phyloP scores from a whole-genome alignment of 257 asterid species.

The Fraxinus anomala region DNA sequence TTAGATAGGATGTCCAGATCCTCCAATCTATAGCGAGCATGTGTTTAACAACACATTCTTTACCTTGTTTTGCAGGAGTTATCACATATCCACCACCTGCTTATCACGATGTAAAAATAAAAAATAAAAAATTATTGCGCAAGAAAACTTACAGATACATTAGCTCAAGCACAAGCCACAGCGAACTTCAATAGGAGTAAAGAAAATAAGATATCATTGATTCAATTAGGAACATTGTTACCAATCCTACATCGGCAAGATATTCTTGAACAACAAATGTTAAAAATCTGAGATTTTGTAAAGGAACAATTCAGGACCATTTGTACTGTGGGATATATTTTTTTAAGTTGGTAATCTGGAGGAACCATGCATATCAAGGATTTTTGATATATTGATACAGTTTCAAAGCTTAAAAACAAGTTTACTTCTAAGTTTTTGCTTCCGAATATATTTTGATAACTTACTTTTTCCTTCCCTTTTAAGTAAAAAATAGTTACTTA shows the following conservation, averaged over 20 bases:
- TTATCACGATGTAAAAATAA: constrained; percentile 12
- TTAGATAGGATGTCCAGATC: constrained; percentile 68
- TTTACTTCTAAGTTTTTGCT: too few relatives aligned
- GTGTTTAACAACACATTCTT: constrained; percentile 64
- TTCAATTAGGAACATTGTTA: neutral
- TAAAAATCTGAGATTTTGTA: neutral
- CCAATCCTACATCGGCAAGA: neutral
- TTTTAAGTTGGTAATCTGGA: neutral
- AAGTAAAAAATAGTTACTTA: too few relatives aligned
- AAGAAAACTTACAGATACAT: neutral
- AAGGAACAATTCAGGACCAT: neutral
- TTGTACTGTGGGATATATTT: neutral
- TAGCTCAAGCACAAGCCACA: neutral
- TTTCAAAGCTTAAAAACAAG: too few relatives aligned
- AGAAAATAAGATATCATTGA: neutral
- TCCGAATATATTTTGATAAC: too few relatives aligned
- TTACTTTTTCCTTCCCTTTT: too few relatives aligned
- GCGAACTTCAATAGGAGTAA: neutral
- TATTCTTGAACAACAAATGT: neutral
- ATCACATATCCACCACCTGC: constrained; percentile 91
- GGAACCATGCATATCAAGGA: neutral
- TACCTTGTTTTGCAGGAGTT: constrained; percentile 67
- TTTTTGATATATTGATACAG: too few relatives aligned
- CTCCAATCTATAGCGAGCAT: constrained; percentile 92
- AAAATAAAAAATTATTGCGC: constrained; percentile 3